A percentile compares a stretch with the other conserved stretches of the same genome.
Evolutionary conservation across 331 rosid genomes (phyloP).

Genomic region (Phaseolus coccineus): DNA sequence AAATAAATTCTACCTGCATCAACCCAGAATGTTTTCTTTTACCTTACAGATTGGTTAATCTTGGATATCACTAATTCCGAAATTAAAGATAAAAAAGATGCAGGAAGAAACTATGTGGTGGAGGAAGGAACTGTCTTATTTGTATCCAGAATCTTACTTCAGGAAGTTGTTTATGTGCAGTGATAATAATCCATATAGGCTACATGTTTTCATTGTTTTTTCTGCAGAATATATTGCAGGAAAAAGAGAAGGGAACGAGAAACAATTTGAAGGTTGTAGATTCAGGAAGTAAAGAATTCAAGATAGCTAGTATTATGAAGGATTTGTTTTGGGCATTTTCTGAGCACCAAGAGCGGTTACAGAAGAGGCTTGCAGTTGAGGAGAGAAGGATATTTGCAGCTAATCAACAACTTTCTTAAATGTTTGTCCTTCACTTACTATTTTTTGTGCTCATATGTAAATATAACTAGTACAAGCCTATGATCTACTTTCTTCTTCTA

Average conservation of each 20-base stretch:
- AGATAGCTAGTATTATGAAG: conserved; percentile 46
- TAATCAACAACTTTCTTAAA: conserved; percentile 14
- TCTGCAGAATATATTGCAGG: conserved; percentile 37
- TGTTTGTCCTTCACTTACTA: background rate
- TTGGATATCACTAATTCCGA: too few species aligned
- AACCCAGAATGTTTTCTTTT: too few species aligned
- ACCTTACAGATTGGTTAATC: too few species aligned
- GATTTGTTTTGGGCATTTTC: conserved; percentile 48
- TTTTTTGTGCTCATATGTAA: background rate
- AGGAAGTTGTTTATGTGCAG: too few species aligned
- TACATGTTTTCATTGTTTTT: conserved; percentile 26
- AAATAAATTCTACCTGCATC: too few species aligned
- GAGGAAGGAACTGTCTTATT: too few species aligned
- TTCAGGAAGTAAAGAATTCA: conserved; percentile 54
- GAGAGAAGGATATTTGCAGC: conserved; percentile 47
- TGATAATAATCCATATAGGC: background rate
- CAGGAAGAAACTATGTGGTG: too few species aligned
- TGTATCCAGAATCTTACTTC: too few species aligned
- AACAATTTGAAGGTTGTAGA: conserved; percentile 52
- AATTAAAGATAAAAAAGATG: too few species aligned
- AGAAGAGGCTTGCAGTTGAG: conserved; percentile 48
- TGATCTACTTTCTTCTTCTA: background rate
- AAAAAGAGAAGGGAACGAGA: conserved; percentile 1
- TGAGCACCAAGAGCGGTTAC: conserved; percentile 50
- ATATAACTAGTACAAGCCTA: background rate